These are phyloP conservation scores for Xanthoconium stramineum DNA, from an alignment of 768 basidiomycete genomes.

Conservation along the genomic window DNA sequence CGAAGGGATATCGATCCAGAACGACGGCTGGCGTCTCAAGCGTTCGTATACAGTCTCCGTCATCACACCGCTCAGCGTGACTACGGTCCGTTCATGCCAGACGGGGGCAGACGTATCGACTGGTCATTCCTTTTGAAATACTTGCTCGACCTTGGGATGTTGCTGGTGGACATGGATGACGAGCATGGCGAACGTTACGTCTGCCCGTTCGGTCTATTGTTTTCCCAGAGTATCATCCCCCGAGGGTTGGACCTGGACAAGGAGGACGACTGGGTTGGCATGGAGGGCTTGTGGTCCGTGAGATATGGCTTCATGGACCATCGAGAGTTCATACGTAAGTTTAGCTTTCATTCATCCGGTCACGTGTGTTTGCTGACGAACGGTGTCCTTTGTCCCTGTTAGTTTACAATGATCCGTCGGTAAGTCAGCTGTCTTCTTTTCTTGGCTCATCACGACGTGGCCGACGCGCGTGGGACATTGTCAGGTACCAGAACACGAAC, in stretches of 20 bases:
- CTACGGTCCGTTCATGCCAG: conserved; percentile 55
- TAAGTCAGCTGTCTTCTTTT: conserved; percentile 8
- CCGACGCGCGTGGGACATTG: conserved; percentile 1
- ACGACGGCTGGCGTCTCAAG: conserved; percentile 42
- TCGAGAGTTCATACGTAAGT: conserved; percentile 59
- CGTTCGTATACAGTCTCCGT: conserved; percentile 60
- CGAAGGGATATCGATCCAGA: conserved; percentile 34
- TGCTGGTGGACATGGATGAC: conserved; percentile 41
- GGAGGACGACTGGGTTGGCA: conserved; percentile 34
- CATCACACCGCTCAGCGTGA: conserved; percentile 48
- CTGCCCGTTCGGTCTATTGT: conserved; percentile 47
- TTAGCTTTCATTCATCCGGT: neutral
- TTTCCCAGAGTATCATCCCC: conserved; percentile 50
- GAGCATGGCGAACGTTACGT: conserved; percentile 33
- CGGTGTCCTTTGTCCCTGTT: neutral
- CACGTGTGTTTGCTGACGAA: conserved; percentile 3
- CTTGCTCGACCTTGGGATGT: conserved; percentile 54
- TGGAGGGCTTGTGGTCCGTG: conserved; percentile 57
- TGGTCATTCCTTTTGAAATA: conserved; percentile 59
- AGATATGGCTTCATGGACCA: conserved; percentile 73
- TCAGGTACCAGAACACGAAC: conserved; percentile 30
- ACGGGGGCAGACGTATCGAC: conserved; percentile 45
- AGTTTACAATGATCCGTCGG: conserved; percentile 50
- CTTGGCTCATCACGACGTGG: neutral
- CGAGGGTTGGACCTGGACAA: conserved; percentile 32